These are phyloP conservation scores for Skeletonema tropicum DNA, from an alignment of 108 stramenopile species.

Conservation along the genomic window DNA sequence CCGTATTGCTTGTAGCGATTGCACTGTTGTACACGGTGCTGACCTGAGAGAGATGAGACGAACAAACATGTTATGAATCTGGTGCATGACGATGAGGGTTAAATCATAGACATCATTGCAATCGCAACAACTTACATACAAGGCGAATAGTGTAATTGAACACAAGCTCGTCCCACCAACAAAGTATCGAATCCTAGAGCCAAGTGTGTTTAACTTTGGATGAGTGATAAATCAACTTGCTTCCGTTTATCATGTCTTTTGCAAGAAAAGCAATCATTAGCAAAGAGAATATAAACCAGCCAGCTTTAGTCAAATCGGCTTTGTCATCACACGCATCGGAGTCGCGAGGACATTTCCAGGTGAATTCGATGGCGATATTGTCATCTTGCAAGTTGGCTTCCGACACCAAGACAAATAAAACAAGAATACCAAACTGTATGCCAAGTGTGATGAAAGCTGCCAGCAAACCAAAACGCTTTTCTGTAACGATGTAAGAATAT, in stretches of 20 bases:
- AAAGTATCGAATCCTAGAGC: too few species aligned
- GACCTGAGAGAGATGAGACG: too few species aligned
- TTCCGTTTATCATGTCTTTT: too few species aligned
- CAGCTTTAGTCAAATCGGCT: neutral
- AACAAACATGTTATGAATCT: too few species aligned
- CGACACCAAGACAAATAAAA: conserved; percentile 7
- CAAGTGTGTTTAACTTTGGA: neutral
- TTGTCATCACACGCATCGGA: neutral
- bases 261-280: neutral
- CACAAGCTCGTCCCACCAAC: too few species aligned
- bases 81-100: too few species aligned
- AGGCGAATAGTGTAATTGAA: neutral
- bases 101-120: neutral
- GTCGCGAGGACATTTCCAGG: conserved; percentile 5
- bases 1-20: too few species aligned
- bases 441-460: too few species aligned
- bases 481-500: too few species aligned
- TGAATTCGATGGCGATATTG: neutral
- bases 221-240: neutral
- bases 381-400: neutral
- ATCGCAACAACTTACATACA: neutral
- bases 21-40: too few species aligned
- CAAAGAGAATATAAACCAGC: neutral
- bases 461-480: too few species aligned
- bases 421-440: neutral